These are phyloP conservation scores for Violaceomyces palustris DNA, from an alignment of 1,284 basidiomycete genomes.

Conservation along the genomic window DNA sequence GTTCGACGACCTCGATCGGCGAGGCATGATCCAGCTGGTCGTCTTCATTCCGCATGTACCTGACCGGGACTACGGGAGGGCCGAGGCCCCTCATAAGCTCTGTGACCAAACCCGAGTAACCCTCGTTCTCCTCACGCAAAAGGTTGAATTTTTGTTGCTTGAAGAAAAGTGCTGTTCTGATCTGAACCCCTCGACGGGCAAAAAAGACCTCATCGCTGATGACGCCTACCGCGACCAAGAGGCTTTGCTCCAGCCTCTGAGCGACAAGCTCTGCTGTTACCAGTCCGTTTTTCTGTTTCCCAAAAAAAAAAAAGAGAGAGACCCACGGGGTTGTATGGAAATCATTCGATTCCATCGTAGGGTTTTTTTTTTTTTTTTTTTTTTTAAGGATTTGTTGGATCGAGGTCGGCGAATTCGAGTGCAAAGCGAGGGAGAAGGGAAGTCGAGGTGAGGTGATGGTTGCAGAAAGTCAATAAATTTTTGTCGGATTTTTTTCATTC, in stretches of 20 bases:
- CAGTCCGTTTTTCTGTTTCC: constrained; percentile 6
- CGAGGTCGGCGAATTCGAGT: no score
- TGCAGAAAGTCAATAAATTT: no score
- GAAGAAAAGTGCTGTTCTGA: constrained; percentile 59
- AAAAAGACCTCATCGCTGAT: constrained; percentile 35
- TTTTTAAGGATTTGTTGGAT: no score
- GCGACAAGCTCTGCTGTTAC: constrained; percentile 6
- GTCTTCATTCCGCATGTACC: no score
- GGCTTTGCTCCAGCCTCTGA: constrained; percentile 29
- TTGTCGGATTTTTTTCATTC: no score
- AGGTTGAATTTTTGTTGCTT: constrained; percentile 99
- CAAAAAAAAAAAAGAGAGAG: background rate
- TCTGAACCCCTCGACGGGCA: constrained; percentile 36
- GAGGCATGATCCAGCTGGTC: background rate
- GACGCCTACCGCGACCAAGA: constrained; percentile 29
- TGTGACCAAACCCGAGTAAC: constrained; percentile 84
- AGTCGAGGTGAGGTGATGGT: no score
- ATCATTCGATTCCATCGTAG: no score
- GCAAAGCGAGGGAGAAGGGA: no score
- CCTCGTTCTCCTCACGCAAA: constrained; percentile 92
- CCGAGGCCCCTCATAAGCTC: constrained; percentile 76
- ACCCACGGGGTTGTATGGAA: no score
- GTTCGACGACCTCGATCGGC: constrained; percentile 20
- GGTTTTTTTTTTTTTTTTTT: no score
- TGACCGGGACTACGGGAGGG: constrained; percentile 60